Evolutionary conservation across 345 rosid species (phyloP).

Genomic region (Populus nigra): DNA sequence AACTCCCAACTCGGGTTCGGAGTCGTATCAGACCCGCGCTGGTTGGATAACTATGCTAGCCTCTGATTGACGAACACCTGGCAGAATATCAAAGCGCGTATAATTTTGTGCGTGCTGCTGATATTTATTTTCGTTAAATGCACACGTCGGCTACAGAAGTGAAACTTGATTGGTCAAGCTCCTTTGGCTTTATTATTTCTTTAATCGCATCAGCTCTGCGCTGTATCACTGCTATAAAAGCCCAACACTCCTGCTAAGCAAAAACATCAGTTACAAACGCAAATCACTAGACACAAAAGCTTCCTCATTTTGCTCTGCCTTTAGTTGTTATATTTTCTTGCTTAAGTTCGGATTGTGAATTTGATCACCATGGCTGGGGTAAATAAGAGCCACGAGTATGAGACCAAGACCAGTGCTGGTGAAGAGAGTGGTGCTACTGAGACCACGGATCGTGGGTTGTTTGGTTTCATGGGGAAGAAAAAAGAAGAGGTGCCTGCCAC

Average conservation of each 20-base stretch:
- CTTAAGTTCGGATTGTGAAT: background rate
- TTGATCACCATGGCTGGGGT: slow-evolving; percentile 51
- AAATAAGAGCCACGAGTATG: slow-evolving; percentile 45
- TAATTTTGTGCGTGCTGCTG: background rate
- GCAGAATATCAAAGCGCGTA: background rate
- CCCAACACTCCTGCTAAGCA: background rate
- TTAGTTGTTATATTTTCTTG: no score
- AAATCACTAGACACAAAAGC: background rate
- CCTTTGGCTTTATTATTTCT: slow-evolving; percentile 1
- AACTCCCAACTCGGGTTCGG: no score
- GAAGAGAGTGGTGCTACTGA: slow-evolving; percentile 32
- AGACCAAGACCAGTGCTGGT: slow-evolving; percentile 32
- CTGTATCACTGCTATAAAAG: slow-evolving; percentile 29
- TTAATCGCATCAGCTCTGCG: slow-evolving; percentile 42
- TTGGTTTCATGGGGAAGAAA: slow-evolving; percentile 78
- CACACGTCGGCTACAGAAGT: slow-evolving; percentile 33
- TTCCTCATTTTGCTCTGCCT: background rate
- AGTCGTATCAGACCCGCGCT: no score
- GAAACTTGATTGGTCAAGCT: slow-evolving; percentile 5
- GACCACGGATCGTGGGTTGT: slow-evolving; percentile 68
- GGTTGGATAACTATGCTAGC: no score
- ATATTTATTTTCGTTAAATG: background rate
- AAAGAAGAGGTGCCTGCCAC: slow-evolving; percentile 50
- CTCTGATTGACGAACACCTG: background rate
- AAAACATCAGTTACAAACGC: background rate